Evolutionary conservation across 768 basidiomycete genomes (phyloP), one percentile per base, ranked within the genome.

Genomic region (Serendipita indica): DNA sequence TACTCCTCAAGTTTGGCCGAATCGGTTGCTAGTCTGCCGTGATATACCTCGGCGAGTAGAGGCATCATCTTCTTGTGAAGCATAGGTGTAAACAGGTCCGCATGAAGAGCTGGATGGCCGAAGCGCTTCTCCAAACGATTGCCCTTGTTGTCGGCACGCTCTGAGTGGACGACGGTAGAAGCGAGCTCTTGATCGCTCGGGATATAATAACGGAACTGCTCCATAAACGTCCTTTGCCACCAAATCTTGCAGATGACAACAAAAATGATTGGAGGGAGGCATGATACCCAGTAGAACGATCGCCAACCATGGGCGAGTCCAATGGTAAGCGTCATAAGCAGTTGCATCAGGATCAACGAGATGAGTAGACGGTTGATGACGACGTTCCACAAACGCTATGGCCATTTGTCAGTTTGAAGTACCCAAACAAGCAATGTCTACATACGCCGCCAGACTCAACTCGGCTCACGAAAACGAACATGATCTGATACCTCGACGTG

Each of bases 401-500:
- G 18, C 25, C 62, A 49, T 14, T 43, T 64, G 33, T 60, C 57
- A 32, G 57, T 45, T 34, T 45, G 28, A 39, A 52, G 3, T 39
- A 7, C 45, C 33, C 32, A 10, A 20, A 16, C 30, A 62, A 46
- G 3, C 10, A 28, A 22, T 39, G 14, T n/a, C 3, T 13, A 79
- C 86, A 63, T 69, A 90, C 88, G 32, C 96, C 96, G 60, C 94
- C 96, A 57, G 84, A 89, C 71, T 99, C 96, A 13, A 91, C 86
- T 62, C 82, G 83, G 3, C 91, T 82, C 49, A 89, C 73, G 67
- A 79, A 93, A 60, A 94, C 89, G 69, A 94, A 98, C 83, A 97
- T 91, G 54, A 97, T 75, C 73, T 93, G 87, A 66, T 98, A 98
- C 72, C 98, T 99, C 76, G 93, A 90, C 20, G 89, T 86, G 76